phyloP scores from a whole-genome alignment of 768 basidiomycete genomes.

The Lactarius trivialis region DNA sequence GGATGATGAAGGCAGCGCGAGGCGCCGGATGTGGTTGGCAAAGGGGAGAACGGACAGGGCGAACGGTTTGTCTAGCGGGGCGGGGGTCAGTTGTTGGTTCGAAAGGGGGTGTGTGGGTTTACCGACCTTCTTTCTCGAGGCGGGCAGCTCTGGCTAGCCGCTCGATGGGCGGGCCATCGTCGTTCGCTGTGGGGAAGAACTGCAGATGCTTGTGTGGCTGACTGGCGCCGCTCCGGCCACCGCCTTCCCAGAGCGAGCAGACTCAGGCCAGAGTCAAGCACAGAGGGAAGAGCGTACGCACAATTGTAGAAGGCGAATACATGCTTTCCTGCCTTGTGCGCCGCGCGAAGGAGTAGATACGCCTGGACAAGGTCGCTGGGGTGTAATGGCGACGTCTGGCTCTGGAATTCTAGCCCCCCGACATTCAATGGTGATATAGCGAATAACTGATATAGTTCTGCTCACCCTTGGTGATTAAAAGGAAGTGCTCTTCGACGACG shows the following conservation, averaged over 20 bases:
- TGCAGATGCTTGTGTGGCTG: conserved; percentile 92
- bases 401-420: conserved; percentile 51
- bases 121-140: conserved; percentile 52
- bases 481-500: conserved; percentile 76
- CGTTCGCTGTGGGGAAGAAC: conserved; percentile 57
- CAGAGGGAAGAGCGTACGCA: conserved; percentile 27
- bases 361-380: conserved; percentile 74
- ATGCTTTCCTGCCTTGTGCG: conserved; percentile 47
- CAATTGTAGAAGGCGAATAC: conserved; percentile 92
- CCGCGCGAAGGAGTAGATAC: conserved; percentile 69
- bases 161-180: conserved; percentile 73
- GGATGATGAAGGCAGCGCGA: conserved; percentile 31
- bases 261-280: not conserved
- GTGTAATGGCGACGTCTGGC: conserved; percentile 73
- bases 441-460: not conserved
- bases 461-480: conserved; percentile 80
- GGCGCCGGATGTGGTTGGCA: conserved; percentile 70
- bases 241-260: conserved; percentile 41
- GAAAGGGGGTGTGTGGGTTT: conserved; percentile 9
- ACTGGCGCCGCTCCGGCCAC: conserved; percentile 76
- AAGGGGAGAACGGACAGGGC: conserved; percentile 62
- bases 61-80: conserved; percentile 59
- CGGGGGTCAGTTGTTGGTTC: not conserved
- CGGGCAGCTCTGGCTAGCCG: conserved; percentile 49
- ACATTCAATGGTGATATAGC: not conserved